Percentiles rank a stretch among this genome's conserved stretches.
Conservation (phyloP, 2,329 filamentous ascomycete genomes). For the Trichoderma sp. region DNA sequence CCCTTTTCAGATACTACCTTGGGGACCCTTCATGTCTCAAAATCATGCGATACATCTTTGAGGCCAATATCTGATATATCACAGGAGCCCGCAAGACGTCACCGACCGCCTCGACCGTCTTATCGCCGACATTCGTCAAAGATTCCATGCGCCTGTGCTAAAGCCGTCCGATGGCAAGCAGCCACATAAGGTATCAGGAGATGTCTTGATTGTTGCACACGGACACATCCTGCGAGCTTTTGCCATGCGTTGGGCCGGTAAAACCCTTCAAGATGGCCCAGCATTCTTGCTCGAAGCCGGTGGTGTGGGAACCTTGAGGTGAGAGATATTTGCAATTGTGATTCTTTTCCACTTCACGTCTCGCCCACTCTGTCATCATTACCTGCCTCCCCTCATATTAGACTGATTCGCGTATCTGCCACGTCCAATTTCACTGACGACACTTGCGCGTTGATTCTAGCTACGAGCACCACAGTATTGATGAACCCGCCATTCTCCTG, state of each 20-base stretch:
- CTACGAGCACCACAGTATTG: slow-evolving; percentile 75
- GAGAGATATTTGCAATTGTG: neutral
- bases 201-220: slow-evolving; percentile 70
- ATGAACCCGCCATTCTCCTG: slow-evolving; percentile 76
- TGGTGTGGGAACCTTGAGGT: slow-evolving; percentile 79
- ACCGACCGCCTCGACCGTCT: slow-evolving; percentile 69
- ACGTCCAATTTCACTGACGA: neutral
- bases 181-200: slow-evolving; percentile 30
- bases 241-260: slow-evolving; percentile 79
- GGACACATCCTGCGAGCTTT: slow-evolving; percentile 87
- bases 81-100: slow-evolving; percentile 67
- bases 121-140: slow-evolving; percentile 69
- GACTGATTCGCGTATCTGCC: neutral
- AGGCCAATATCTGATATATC: neutral
- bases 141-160: slow-evolving; percentile 62
- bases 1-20: neutral
- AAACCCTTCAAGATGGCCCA: slow-evolving; percentile 70
- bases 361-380: neutral
- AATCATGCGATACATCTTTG: slow-evolving; percentile 2
- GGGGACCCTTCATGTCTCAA: neutral
- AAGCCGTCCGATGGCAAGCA: slow-evolving; percentile 40
- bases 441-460: slow-evolving; percentile 36
- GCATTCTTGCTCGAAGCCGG: slow-evolving; percentile 83
- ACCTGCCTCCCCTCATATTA: neutral
- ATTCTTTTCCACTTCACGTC: neutral